These are phyloP conservation scores for Fusarium verticillioides DNA, from an alignment of 2,329 filamentous ascomycete genomes.

Conservation along the genomic window DNA sequence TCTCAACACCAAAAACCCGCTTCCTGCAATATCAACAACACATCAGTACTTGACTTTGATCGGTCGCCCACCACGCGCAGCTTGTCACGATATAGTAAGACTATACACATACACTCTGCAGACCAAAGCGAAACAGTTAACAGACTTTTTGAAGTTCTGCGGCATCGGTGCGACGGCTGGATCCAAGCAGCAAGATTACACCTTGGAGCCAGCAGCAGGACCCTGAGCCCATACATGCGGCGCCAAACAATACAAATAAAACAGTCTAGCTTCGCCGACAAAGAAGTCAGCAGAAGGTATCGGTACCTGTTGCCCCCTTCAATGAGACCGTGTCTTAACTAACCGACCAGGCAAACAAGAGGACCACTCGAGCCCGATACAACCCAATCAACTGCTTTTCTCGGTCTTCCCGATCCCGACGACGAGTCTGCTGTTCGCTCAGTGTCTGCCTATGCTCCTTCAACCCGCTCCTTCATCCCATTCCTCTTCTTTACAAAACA, in stretches of 20 bases:
- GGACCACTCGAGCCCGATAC: neutral
- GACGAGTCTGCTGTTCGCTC: neutral
- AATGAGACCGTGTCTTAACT: neutral
- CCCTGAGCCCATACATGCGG: neutral
- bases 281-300: neutral
- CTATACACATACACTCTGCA: neutral
- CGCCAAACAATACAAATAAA: neutral
- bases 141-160: accelerated
- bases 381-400: neutral
- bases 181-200: neutral
- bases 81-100: neutral
- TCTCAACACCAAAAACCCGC: neutral
- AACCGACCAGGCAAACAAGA: neutral
- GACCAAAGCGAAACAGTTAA: accelerated
- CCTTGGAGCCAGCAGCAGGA: neutral
- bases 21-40: neutral
- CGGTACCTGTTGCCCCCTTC: accelerated
- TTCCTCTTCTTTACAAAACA: neutral
- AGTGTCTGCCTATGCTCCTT: neutral
- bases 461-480: neutral
- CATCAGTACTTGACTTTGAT: neutral
- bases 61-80: neutral
- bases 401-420: neutral
- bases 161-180: neutral
- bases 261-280: too few relatives aligned